Conservation (phyloP, 345 rosid species). For the Populus nigra region DNA sequence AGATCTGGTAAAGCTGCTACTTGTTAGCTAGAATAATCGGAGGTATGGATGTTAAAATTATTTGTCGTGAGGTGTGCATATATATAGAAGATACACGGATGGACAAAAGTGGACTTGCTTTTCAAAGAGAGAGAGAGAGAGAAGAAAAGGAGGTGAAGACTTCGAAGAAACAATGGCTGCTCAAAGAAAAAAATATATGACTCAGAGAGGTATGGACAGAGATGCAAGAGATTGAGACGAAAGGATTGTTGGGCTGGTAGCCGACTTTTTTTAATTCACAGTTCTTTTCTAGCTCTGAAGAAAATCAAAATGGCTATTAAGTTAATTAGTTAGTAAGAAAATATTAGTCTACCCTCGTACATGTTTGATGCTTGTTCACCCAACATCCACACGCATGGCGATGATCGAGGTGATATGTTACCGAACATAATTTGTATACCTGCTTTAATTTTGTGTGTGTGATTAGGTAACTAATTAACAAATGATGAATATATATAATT, state of each 20-base stretch:
- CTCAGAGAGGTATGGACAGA: slow-evolving; percentile 11
- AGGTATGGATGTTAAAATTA: background rate
- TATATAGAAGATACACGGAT: slow-evolving; percentile 11
- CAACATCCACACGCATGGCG: too few species aligned
- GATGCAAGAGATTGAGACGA: slow-evolving; percentile 20
- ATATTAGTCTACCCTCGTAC: too few species aligned
- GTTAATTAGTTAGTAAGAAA: background rate
- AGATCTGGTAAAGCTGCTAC: background rate
- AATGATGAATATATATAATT: too few species aligned
- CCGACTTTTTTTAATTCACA: background rate
- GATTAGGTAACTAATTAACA: too few species aligned
- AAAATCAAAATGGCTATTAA: background rate
- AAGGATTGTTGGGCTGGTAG: slow-evolving; percentile 15
- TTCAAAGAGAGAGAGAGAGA: background rate
- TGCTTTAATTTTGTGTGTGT: too few species aligned
- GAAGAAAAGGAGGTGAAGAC: too few species aligned
- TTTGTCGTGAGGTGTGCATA: background rate
- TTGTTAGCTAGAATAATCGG: background rate
- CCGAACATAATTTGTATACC: too few species aligned
- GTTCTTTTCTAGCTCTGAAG: background rate
- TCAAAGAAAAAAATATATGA: background rate
- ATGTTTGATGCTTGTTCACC: too few species aligned
- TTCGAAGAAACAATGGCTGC: slow-evolving; percentile 8
- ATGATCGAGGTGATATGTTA: too few species aligned
- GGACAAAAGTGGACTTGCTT: background rate